These are phyloP conservation scores for Bauhinia variegata DNA, from an alignment of 306 rosid genomes.

Conservation along the genomic window DNA sequence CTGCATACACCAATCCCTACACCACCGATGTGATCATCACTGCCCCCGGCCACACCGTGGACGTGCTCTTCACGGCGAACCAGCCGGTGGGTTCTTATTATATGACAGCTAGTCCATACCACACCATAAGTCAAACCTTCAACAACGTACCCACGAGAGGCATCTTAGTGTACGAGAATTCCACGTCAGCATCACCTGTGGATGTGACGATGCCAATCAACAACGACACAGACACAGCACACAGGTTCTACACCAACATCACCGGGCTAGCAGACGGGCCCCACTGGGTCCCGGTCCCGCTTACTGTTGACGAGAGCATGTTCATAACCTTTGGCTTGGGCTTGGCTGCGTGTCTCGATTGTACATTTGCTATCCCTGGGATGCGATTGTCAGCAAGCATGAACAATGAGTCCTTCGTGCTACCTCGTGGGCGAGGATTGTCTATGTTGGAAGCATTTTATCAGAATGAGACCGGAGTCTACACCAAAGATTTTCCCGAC, in stretches of 20 bases:
- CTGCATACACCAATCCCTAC: conserved; percentile 47
- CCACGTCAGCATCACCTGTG: conserved; percentile 5
- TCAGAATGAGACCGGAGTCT: neutral
- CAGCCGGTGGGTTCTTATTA: conserved; percentile 55
- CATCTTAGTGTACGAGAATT: conserved; percentile 37
- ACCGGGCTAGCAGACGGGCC: conserved; percentile 46
- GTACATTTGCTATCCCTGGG: neutral
- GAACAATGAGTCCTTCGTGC: conserved; percentile 55
- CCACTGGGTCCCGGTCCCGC: conserved; percentile 60
- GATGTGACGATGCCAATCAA: conserved; percentile 48
- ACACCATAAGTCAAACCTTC: conserved; percentile 8
- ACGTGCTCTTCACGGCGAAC: conserved; percentile 50
- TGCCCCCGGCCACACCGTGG: conserved; percentile 55
- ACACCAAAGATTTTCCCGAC: too few species aligned
- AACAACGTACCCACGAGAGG: conserved; percentile 43
- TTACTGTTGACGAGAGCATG: conserved; percentile 58
- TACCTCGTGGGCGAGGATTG: conserved; percentile 31
- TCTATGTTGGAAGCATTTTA: too few species aligned
- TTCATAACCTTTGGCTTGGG: conserved; percentile 45
- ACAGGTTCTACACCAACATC: conserved; percentile 45
- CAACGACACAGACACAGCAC: conserved; percentile 48
- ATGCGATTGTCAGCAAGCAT: conserved; percentile 46
- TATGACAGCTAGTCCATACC: conserved; percentile 58
- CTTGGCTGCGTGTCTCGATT: conserved; percentile 35
- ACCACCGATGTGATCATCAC: conserved; percentile 47